phyloP scores from a whole-genome alignment of 2,329 filamentous ascomycete genomes.

The Gnomoniopsis sp. region DNA sequence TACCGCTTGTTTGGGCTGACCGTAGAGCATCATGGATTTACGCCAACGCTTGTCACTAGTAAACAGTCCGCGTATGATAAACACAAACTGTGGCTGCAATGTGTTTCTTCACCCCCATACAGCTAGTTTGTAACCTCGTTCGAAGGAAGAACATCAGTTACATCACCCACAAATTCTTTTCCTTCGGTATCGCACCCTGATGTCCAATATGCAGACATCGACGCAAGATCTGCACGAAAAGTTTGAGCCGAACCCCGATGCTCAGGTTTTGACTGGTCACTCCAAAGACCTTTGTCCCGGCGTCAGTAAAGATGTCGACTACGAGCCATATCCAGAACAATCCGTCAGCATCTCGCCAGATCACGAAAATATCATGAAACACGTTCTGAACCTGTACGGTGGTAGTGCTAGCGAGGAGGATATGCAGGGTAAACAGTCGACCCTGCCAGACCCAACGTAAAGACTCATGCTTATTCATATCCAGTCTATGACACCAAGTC shows the following conservation, averaged over 20 bases:
- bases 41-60: no score
- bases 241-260: not conserved
- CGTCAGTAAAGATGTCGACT: not conserved
- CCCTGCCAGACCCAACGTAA: not conserved
- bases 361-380: not conserved
- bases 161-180: no score
- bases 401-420: not conserved
- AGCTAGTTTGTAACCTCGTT: no score
- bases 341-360: not conserved
- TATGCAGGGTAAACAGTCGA: not conserved
- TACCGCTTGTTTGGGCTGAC: no score
- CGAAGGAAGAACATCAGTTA: no score
- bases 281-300: not conserved
- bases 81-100: no score
- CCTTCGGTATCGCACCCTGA: no score
- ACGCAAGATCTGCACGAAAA: not conserved
- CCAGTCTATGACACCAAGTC: not conserved
- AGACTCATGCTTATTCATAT: not conserved
- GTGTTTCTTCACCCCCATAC: no score
- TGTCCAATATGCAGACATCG: not conserved
- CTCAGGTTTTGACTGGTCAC: not conserved
- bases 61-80: no score
- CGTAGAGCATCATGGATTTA: no score
- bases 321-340: not conserved
- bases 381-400: not conserved